Evolutionary conservation across 2,329 filamentous ascomycete species (phyloP), one percentile per base, ranked within the genome.

Genomic region (Paracoccidioides brasiliensis): DNA sequence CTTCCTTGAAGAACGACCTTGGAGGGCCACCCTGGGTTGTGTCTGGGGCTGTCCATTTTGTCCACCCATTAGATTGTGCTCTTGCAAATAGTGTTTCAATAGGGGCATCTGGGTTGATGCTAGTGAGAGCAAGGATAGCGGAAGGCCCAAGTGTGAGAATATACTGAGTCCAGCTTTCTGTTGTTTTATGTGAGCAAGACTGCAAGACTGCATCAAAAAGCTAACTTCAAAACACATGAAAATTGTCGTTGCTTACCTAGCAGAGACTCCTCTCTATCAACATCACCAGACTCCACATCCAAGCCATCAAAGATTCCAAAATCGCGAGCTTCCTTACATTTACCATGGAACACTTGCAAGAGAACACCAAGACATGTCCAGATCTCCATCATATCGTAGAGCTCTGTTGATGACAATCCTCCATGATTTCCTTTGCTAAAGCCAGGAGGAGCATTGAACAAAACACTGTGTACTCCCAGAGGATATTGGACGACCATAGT

Each of bases 361-460:
- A 85, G 67, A 5, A 78, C 75, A 22, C 74, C 73, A 43, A 84
- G 64, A 61, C 81, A 83, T 8, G 77, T 80, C 81, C 81, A 84
- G 9, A 84, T 73, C 62, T 84, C 82, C 42, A 75, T 80, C 74
- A 84, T 82, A 63, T 84, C 80, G 59, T 81, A 83, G 8, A 84
- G 70, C 61, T 84, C 75, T 54, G 75, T 72, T 3, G 77, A 73
- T 6, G 72, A 75, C 43, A 84, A 69, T 0, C 81, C 81, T 10
- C 68, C 72, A 12, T 64, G 64, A 60, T 84, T 84, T 2, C 81
- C 80, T 53, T 70, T 70, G 3, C 75, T 80, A 59, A 84, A 84
- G n/a, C 75, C 76, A 30, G 78, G 74, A 0, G 80, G 76, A 4
- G 79, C 75, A 56, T 78, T 76, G 44, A 81, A 74, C 14, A 83